phyloP scores from a whole-genome alignment of 2,329 filamentous ascomycete species.

The Penicillium concentricum region DNA sequence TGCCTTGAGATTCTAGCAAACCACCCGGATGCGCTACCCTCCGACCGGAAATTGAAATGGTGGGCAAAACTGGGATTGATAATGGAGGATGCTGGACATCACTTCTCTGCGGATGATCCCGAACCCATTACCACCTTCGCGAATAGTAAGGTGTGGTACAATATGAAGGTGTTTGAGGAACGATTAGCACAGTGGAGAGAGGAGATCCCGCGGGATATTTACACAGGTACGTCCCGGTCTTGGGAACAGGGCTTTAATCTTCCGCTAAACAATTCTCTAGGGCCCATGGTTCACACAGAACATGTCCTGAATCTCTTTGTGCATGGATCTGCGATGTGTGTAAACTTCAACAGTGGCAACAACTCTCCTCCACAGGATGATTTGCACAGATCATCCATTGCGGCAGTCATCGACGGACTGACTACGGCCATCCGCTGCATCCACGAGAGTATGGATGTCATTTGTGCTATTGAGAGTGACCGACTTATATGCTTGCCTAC shows the following conservation, averaged over 20 bases:
- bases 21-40: slow-evolving; percentile 56
- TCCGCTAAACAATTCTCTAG: slow-evolving; percentile 37
- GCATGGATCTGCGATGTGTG: slow-evolving; percentile 71
- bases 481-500: slow-evolving; percentile 66
- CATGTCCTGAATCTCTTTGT: slow-evolving; percentile 69
- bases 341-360: slow-evolving; percentile 53
- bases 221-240: slow-evolving; percentile 53
- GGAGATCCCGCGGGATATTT: slow-evolving; percentile 53
- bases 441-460: slow-evolving; percentile 65
- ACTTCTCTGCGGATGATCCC: slow-evolving; percentile 67
- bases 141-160: slow-evolving; percentile 64
- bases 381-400: slow-evolving; percentile 43
- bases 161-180: slow-evolving; percentile 63
- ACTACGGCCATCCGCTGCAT: slow-evolving; percentile 66
- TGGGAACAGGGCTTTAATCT: background rate
- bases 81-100: slow-evolving; percentile 65
- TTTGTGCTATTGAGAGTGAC: slow-evolving; percentile 60
- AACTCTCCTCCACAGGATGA: slow-evolving; percentile 19
- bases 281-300: slow-evolving; percentile 63
- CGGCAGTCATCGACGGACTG: slow-evolving; percentile 65
- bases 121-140: slow-evolving; percentile 53
- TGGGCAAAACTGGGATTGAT: slow-evolving; percentile 61
- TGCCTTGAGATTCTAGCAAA: slow-evolving; percentile 58
- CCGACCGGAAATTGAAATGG: slow-evolving; percentile 56
- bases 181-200: slow-evolving; percentile 61